A percentile compares a stretch with the other conserved stretches of the same genome.
phyloP scores from a whole-genome alignment of 805 yeast genomes.

The Suhomyces tanzawaensis region DNA sequence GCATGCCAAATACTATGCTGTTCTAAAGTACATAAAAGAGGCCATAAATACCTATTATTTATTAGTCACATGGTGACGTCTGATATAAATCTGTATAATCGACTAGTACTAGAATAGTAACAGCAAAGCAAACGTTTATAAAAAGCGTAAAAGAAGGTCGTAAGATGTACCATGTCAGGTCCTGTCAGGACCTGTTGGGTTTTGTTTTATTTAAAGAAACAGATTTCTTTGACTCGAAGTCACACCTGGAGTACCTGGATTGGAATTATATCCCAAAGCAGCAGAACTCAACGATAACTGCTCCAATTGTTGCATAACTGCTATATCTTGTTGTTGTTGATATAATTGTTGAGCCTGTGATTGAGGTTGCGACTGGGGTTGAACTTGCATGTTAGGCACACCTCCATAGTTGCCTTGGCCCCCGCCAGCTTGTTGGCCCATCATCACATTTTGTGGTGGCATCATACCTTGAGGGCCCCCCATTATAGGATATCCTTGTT shows the following conservation, averaged over 20 bases:
- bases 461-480: background rate
- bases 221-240: slow-evolving; percentile 20
- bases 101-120: too few relatives aligned
- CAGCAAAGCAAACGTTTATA: background rate
- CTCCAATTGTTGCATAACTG: slow-evolving; percentile 46
- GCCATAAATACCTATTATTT: too few relatives aligned
- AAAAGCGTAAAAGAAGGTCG: background rate
- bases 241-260: slow-evolving; percentile 40
- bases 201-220: slow-evolving; percentile 21
- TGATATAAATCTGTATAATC: too few relatives aligned
- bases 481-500: background rate
- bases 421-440: background rate
- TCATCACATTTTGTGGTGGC: background rate
- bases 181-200: background rate
- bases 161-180: background rate
- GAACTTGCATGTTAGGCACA: background rate
- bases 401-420: background rate
- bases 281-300: slow-evolving; percentile 46
- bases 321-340: slow-evolving; percentile 24
- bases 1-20: too few relatives aligned
- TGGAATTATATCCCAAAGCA: slow-evolving; percentile 45
- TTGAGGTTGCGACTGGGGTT: background rate
- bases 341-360: slow-evolving; percentile 7
- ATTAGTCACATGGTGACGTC: background rate
- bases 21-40: too few relatives aligned